phyloP scores from a whole-genome alignment of 2,329 filamentous ascomycete species.

The Grosmannia clavigera region DNA sequence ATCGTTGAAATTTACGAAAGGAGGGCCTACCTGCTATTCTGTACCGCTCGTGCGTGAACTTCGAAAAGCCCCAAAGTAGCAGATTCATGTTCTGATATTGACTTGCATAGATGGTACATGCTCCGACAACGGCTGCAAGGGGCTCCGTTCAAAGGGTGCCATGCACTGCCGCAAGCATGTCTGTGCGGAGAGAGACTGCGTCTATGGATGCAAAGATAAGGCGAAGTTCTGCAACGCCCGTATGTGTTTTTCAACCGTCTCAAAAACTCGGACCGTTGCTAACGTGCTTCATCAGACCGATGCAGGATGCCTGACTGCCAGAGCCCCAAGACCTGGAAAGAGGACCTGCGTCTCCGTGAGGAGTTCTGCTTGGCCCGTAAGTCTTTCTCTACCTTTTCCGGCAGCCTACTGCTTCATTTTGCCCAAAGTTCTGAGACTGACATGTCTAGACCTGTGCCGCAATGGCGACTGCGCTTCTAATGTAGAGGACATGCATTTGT shows the following conservation, averaged over 20 bases:
- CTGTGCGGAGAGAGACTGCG: constrained; percentile 9
- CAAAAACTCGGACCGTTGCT: background rate
- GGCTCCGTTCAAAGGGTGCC: constrained; percentile 1
- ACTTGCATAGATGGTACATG: background rate
- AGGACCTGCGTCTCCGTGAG: constrained; percentile 4
- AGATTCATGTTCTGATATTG: background rate
- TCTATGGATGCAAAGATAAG: background rate
- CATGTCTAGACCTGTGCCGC: constrained; percentile 5
- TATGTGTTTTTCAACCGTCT: background rate
- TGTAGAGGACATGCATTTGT: background rate
- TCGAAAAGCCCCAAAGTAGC: background rate
- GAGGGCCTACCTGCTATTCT: constrained; percentile 4
- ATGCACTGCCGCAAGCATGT: constrained; percentile 8
- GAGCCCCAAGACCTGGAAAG: constrained; percentile 6
- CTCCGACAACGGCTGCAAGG: background rate
- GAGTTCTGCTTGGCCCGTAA: constrained; percentile 7
- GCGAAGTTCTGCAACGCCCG: constrained; percentile 5
- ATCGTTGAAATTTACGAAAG: constrained; percentile 7
- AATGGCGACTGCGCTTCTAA: background rate
- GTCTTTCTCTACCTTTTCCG: background rate
- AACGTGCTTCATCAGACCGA: background rate
- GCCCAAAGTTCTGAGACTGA: background rate
- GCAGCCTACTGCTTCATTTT: no score
- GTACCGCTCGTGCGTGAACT: constrained; percentile 2
- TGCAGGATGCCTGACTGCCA: constrained; percentile 1